A percentile compares a stretch with the other conserved stretches of the same genome.
Evolutionary conservation across 768 basidiomycete species (phyloP).

Genomic region (Leccinum disarticulatum): DNA sequence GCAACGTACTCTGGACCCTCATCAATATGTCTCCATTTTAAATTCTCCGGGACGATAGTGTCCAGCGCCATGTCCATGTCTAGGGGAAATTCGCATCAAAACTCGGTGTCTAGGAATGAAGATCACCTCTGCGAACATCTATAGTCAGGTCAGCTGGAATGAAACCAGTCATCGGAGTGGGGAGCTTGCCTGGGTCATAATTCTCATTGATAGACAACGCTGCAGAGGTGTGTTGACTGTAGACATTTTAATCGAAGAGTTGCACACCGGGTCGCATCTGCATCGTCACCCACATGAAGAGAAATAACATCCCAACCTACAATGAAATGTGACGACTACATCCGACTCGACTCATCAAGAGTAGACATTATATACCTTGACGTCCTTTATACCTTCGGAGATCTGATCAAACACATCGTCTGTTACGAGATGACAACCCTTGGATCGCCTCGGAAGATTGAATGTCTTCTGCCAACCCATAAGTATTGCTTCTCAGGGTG

Average conservation of each 20-base stretch:
- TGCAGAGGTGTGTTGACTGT: constrained; percentile 75
- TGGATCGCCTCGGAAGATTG: constrained; percentile 48
- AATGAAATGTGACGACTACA: not conserved
- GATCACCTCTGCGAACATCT: constrained; percentile 47
- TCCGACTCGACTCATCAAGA: not conserved
- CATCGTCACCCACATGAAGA: constrained; percentile 68
- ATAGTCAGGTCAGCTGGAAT: constrained; percentile 10
- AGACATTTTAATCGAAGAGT: constrained; percentile 24
- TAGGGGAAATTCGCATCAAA: constrained; percentile 34
- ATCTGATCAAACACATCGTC: constrained; percentile 70
- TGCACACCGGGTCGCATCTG: not conserved
- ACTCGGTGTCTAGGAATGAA: constrained; percentile 1
- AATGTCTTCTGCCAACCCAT: constrained; percentile 96
- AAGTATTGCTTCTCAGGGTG: not conserved
- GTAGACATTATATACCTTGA: constrained; percentile 49
- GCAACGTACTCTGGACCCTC: constrained; percentile 81
- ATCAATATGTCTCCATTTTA: constrained; percentile 84
- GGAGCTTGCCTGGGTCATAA: constrained; percentile 64
- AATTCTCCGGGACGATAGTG: constrained; percentile 77
- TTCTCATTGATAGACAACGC: constrained; percentile 89
- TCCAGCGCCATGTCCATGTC: constrained; percentile 97
- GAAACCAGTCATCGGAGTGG: not conserved
- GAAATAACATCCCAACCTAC: constrained; percentile 83
- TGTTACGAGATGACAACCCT: constrained; percentile 85
- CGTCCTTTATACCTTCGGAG: constrained; percentile 61